phyloP scores from a whole-genome alignment of 768 basidiomycete genomes.

The Neoboletus subvelutipes region DNA sequence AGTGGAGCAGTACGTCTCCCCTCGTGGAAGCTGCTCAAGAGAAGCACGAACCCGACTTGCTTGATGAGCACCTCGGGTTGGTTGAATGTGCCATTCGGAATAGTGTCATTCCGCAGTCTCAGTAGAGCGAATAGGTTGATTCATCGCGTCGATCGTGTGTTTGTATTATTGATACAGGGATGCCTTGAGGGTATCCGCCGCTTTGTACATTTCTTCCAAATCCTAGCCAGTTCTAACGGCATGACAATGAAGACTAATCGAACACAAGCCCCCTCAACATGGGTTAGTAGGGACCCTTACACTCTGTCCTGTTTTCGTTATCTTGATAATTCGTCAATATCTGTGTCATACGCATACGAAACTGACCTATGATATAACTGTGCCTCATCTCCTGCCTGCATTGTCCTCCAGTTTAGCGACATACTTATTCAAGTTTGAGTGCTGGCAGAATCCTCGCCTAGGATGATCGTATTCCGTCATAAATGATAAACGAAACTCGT shows the following conservation, averaged over 20 bases:
- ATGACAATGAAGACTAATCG: background rate
- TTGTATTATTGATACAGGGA: background rate
- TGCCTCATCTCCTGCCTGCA: background rate
- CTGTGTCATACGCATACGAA: background rate
- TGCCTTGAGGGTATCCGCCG: background rate
- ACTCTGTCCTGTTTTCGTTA: background rate
- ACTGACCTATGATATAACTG: background rate
- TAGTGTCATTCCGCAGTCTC: background rate
- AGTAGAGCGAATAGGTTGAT: background rate
- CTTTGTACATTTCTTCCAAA: background rate
- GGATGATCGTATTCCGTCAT: background rate
- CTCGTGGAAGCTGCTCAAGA: background rate
- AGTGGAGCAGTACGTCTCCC: slow-evolving; percentile 20
- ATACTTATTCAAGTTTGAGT: too few relatives aligned
- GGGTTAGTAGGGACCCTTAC: background rate
- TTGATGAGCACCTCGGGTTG: slow-evolving; percentile 4
- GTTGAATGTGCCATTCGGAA: background rate
- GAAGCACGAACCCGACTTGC: background rate
- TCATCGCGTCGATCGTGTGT: background rate
- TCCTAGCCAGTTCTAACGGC: background rate
- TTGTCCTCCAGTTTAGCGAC: background rate
- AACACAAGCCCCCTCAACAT: too few relatives aligned
- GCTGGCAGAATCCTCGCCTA: background rate
- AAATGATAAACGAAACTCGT: background rate
- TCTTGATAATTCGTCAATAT: background rate